Evolutionary conservation across 352 stramenopile genomes (phyloP).

Genomic region (Phytophthora tubulina): DNA sequence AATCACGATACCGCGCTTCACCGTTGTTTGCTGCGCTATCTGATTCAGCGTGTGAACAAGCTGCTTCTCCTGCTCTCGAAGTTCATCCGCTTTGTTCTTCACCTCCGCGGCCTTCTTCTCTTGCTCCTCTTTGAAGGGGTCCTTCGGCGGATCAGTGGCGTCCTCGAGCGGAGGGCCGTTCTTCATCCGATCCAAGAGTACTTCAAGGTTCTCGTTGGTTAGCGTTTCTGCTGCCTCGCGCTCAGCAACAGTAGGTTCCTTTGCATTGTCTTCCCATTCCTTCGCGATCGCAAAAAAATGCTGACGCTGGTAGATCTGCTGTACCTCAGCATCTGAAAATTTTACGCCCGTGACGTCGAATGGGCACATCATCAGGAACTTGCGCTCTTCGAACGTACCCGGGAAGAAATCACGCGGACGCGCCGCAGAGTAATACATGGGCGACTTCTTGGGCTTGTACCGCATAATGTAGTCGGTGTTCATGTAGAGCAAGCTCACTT

Average conservation of each 20-base stretch:
- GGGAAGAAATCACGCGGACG: slow-evolving; percentile 48
- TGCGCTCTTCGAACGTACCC: slow-evolving; percentile 50
- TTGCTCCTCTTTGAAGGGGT: slow-evolving; percentile 27
- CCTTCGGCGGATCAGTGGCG: slow-evolving; percentile 28
- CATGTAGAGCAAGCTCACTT: slow-evolving; percentile 54
- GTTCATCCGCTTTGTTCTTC: slow-evolving; percentile 26
- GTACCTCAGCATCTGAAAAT: slow-evolving; percentile 39
- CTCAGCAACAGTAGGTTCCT: slow-evolving; percentile 18
- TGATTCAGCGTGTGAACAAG: slow-evolving; percentile 45
- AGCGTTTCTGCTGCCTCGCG: slow-evolving; percentile 35
- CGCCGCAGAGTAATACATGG: slow-evolving; percentile 48
- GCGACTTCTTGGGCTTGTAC: slow-evolving; percentile 45
- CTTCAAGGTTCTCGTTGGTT: slow-evolving; percentile 34
- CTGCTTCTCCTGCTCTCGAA: slow-evolving; percentile 39
- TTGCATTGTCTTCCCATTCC: slow-evolving; percentile 38
- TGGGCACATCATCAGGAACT: slow-evolving; percentile 46
- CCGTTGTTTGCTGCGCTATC: slow-evolving; percentile 33
- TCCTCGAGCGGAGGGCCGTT: slow-evolving; percentile 27
- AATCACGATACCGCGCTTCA: slow-evolving; percentile 60
- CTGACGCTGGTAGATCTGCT: slow-evolving; percentile 50
- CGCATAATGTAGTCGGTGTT: slow-evolving; percentile 62
- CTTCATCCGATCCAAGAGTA: slow-evolving; percentile 24
- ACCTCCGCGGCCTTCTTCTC: slow-evolving; percentile 24
- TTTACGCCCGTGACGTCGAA: slow-evolving; percentile 49
- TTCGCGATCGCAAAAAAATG: slow-evolving; percentile 40